Evolutionary conservation across 75 land plant species (phyloP), one percentile per base, ranked within the genome.

Genomic region (Pinus tabuliformis): DNA sequence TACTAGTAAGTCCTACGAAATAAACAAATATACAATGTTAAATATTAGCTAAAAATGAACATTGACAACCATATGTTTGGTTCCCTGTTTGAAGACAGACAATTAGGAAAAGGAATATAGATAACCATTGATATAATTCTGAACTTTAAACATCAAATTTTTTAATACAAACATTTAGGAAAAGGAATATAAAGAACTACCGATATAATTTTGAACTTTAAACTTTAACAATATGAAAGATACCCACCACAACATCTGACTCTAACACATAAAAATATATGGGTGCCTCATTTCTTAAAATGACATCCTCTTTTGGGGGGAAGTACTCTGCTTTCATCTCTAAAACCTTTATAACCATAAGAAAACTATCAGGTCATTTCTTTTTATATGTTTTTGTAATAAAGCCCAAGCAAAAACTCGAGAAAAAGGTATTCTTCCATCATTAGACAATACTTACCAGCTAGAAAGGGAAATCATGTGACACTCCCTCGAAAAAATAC

Each of bases 321-420:
- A 81, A 86, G 62, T 87, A 89, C 63, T 89, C 91, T 33, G 87
- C 89, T 75, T 82, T 89, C 91, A 89, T 89, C 73, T 89, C 89
- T 13, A 89, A 79, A 52, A 89, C 91, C 91, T 89, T 22, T 62
- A 0, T 12, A 60, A 45, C 33, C 33, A 33, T 33, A 33, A 33
- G 33, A 1, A 62, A 26, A 33, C 18, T 42, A 42, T 42, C 45
- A 5, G 45, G 45, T 42, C 45, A 42, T 4, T 6, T 42, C 6
- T 42, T 42, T 42, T 0, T 42, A 0, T 42, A 42, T 42, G 6
- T 42, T 42, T 42, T 42, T 42, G 5, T 5, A 42, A 3, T 0
- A 5, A 42, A 42, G 0, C 45, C 5, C 4, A 5, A 4, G 45
- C 45, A 42, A 42, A 42, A 6, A 42, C 45, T 33, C 33, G 2